Base-by-base conservation (phyloP, 2,329 filamentous ascomycete genomes). In the Furcasterigmium furcatum region DNA sequence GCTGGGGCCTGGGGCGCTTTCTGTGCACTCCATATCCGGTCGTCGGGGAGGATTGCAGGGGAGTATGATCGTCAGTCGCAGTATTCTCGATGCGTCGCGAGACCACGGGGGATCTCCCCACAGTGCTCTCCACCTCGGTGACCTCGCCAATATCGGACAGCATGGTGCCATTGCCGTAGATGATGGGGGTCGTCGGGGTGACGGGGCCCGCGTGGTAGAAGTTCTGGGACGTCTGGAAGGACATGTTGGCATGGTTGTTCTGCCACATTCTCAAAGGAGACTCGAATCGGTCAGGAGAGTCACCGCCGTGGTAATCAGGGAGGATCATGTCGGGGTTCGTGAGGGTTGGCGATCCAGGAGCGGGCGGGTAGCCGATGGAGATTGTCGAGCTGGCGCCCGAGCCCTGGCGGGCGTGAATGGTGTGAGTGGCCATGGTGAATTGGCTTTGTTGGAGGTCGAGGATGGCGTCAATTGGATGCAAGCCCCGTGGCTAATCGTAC, bases 321-420 rank as follows among this genome's bases (percentile, higher is more conserved):
- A 96, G 72, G 58, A 96, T 95, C 89, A 96, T 91, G 64, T 95
- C 91, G 43, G 91, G 90, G 65, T 96, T 95, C 46, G 90, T 95
- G 58, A 96, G 73, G 3, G 91, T 95, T 39, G 91, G 91, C 48
- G 89, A 95, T 12, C 82, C 82, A 52, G 87, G 84, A 47, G 74
- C 66, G 38, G 74, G 61, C 16, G 71, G 65, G 55, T 77, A 74
- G 20, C 40, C 40, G 16, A 42, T 13, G 20, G 41, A 43, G 20
- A 43, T 43, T 25, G 30, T 61, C 57, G 43, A 61, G 60, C 46
- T 57, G 55, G 51, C 54, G 49, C 40, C 50, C 48, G 48, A 50
- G 55, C 52, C 54, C 45, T 56, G 44, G 46, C 49, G 47, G 43
- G 48, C 43, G 43, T 41, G 48, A 43, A 55, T 46, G 39, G 58